A percentile compares a stretch with the other conserved stretches of the same genome.
Conservation (phyloP, 768 basidiomycete genomes). For the Mycena sanguinolenta region DNA sequence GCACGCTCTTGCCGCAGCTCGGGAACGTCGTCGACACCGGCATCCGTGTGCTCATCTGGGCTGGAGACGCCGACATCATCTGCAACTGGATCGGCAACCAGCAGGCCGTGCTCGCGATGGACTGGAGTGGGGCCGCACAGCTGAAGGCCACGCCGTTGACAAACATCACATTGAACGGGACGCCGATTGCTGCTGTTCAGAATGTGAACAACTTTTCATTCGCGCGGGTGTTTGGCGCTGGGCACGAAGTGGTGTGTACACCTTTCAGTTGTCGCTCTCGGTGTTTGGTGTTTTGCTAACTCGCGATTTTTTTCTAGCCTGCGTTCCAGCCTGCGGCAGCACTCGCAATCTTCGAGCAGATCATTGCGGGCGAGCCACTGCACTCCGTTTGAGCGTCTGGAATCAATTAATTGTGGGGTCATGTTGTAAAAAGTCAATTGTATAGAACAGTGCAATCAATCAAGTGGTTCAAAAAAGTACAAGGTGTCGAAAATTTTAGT, state of each 20-base stretch:
- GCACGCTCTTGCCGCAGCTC: conserved; percentile 64
- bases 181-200: conserved; percentile 67
- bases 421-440: not conserved
- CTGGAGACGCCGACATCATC: conserved; percentile 63
- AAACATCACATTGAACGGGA: conserved; percentile 70
- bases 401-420: too few relatives aligned
- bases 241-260: conserved; percentile 69
- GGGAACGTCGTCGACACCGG: conserved; percentile 58
- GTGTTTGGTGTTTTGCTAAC: too few relatives aligned
- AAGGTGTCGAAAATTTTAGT: too few relatives aligned
- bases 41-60: conserved; percentile 61
- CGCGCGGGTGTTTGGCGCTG: conserved; percentile 71
- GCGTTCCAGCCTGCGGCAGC: conserved; percentile 72
- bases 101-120: conserved; percentile 57
- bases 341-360: conserved; percentile 69
- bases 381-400: conserved; percentile 58
- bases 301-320: conserved; percentile 39
- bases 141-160: conserved; percentile 53
- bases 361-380: conserved; percentile 63
- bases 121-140: conserved; percentile 57
- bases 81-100: conserved; percentile 64
- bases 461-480: not conserved
- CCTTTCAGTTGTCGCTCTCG: too few relatives aligned
- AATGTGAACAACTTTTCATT: conserved; percentile 77
- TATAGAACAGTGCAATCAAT: not conserved